Evolutionary conservation across 2,329 filamentous ascomycete species (phyloP), one percentile per base, ranked within the genome.

Genomic region (Orbilia javanica): DNA sequence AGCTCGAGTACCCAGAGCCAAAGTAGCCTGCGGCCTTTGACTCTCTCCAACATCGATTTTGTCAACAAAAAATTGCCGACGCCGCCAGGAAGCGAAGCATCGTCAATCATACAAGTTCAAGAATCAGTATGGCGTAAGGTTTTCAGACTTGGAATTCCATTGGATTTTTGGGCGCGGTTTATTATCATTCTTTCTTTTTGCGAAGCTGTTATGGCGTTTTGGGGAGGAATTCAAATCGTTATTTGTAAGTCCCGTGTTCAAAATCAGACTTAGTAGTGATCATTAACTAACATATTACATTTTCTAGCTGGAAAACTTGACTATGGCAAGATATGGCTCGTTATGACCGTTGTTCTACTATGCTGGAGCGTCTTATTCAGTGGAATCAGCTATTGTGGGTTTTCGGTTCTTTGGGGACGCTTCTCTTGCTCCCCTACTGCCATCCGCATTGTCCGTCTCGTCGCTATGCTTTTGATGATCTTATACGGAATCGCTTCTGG

Each of bases 171-270:
- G 74, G 74, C 62, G 7, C 57, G 68, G 11, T 78, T 78, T 29
- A 72, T 78, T 15, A 36, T 78, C 27, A 57, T 78, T 60, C 62
- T 78, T 63, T 55, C 57, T 6, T 78, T 78, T 36, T 78, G 74
- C 25, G 74, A 78, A 42, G 74, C 74, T 39, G 25, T 72, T n/a
- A 78, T 78, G 74, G 74, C 74, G 13, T 39, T 62, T 27, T 78
- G 74, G 74, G 74, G 74, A 36, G 74, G 74, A 15, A 60, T 78
- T 44, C 67, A 78, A 27, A 78, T 78, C 50, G 46, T 78, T n/a
- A 27, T 78, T n/a, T 71, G 74, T 78, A 57, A 57, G 74, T 74
- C 13, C 36, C 29, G 42, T 20, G n/a, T 15, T 53, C 13, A 5
- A 29, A 34, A 20, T 36, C 8, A 36, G 10, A 5, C 18, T 36